These are phyloP conservation scores for Metschnikowia santaceciliae DNA, from an alignment of 805 yeast species.

Conservation along the genomic window DNA sequence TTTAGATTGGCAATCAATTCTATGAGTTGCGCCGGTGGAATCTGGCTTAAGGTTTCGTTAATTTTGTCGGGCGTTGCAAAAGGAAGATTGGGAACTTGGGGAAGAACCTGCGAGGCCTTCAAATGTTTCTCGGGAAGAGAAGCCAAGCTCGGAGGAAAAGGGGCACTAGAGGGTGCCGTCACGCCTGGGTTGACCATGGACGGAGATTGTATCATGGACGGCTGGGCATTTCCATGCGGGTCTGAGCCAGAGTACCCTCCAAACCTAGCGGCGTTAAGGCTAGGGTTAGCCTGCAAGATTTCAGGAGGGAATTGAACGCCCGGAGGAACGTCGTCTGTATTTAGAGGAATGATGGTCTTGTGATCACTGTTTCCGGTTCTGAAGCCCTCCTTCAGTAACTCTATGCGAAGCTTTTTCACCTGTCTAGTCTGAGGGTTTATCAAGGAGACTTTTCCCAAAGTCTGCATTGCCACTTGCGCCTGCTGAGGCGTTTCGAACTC, in stretches of 20 bases:
- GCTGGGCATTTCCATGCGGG: neutral
- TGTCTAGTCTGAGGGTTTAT: constrained; percentile 18
- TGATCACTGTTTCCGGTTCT: constrained; percentile 27
- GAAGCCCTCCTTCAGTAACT: constrained; percentile 57
- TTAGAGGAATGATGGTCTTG: constrained; percentile 43
- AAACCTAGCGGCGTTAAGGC: neutral
- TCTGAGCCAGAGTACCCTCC: constrained; percentile 4
- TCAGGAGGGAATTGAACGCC: constrained; percentile 57
- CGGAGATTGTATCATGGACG: constrained; percentile 1
- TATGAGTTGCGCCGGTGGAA: constrained; percentile 68
- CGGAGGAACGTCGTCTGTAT: constrained; percentile 47
- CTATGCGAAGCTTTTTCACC: constrained; percentile 48
- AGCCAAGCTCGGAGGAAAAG: constrained; percentile 1
- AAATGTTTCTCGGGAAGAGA: constrained; percentile 25
- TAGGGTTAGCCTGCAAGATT: constrained; percentile 21
- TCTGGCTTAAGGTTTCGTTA: constrained; percentile 55
- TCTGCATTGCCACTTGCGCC: constrained; percentile 46
- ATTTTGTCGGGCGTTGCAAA: constrained; percentile 54
- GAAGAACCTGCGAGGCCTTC: constrained; percentile 54
- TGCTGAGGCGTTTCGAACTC: constrained; percentile 52
- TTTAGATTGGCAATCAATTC: constrained; percentile 67
- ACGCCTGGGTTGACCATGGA: neutral
- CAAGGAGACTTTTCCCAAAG: constrained; percentile 43
- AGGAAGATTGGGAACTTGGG: constrained; percentile 42
- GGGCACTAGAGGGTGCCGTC: neutral